Evolutionary conservation across 306 rosid species (phyloP).

Genomic region (Sicyos edulis): DNA sequence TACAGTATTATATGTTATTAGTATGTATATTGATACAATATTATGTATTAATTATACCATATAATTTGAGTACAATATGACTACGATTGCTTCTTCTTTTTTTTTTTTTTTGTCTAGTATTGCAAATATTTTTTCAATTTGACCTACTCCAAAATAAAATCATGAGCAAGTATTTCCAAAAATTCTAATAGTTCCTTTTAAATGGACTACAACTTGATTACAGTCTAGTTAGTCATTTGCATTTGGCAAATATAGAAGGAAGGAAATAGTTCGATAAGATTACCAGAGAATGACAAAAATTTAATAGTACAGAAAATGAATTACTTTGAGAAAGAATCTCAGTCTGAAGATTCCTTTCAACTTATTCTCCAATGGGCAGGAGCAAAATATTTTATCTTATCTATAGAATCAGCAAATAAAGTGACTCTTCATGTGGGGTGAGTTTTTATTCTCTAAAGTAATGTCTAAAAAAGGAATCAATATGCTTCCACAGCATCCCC

Average conservation of each 20-base stretch:
- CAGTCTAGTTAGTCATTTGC: not conserved
- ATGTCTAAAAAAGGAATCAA: not conserved
- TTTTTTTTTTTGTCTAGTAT: no score
- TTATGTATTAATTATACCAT: no score
- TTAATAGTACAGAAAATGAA: not conserved
- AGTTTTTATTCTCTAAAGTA: slow-evolving; percentile 13
- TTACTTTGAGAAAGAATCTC: slow-evolving; percentile 14
- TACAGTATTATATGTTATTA: no score
- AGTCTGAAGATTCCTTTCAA: slow-evolving; percentile 14
- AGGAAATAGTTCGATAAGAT: not conserved
- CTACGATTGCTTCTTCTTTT: no score
- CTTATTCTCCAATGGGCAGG: slow-evolving; percentile 18
- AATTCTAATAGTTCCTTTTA: not conserved
- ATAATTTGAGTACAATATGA: no score
- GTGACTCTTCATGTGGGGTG: not conserved
- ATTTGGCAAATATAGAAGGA: not conserved
- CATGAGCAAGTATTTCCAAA: no score
- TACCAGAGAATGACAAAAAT: not conserved
- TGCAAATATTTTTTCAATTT: no score
- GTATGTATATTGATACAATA: no score
- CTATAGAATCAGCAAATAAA: slow-evolving; percentile 10
- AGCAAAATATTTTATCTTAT: not conserved
- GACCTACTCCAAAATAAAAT: no score
- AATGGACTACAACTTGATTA: not conserved
- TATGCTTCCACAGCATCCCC: not conserved